phyloP scores from a whole-genome alignment of 1,284 basidiomycete genomes.

The Agroathelia rolfsii region DNA sequence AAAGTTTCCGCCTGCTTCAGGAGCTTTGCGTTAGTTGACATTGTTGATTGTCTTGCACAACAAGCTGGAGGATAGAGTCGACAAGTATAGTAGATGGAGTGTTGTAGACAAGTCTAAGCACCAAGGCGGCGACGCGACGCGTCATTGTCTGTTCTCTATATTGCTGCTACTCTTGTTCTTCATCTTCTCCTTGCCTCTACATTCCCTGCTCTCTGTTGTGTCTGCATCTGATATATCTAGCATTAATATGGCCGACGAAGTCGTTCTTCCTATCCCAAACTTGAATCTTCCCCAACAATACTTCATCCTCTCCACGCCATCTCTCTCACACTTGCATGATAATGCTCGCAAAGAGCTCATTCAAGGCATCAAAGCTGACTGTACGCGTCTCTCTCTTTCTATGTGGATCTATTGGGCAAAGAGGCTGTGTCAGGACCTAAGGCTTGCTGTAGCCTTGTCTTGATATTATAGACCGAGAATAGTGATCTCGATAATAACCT shows the following conservation, averaged over 20 bases:
- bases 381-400: constrained; percentile 33
- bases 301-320: constrained; percentile 60
- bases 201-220: constrained; percentile 10
- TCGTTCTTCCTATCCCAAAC: constrained; percentile 79
- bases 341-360: constrained; percentile 59
- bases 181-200: constrained; percentile 6
- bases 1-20: constrained; percentile 41
- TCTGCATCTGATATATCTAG: constrained; percentile 5
- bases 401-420: background rate
- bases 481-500: background rate
- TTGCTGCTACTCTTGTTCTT: too few species aligned
- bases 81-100: constrained; percentile 12
- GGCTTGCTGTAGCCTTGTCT: constrained; percentile 7
- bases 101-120: constrained; percentile 7
- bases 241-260: constrained; percentile 69
- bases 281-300: constrained; percentile 70
- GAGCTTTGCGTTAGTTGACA: constrained; percentile 33
- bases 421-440: constrained; percentile 1
- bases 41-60: constrained; percentile 10
- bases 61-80: constrained; percentile 8
- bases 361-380: constrained; percentile 77
- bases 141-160: constrained; percentile 3
- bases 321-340: constrained; percentile 54
- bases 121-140: constrained; percentile 4
- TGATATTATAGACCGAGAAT: constrained; percentile 3